Percentiles rank a stretch among this genome's conserved stretches.
Conservation (phyloP, 139 green algal species). For the Mesostigma viride region DNA sequence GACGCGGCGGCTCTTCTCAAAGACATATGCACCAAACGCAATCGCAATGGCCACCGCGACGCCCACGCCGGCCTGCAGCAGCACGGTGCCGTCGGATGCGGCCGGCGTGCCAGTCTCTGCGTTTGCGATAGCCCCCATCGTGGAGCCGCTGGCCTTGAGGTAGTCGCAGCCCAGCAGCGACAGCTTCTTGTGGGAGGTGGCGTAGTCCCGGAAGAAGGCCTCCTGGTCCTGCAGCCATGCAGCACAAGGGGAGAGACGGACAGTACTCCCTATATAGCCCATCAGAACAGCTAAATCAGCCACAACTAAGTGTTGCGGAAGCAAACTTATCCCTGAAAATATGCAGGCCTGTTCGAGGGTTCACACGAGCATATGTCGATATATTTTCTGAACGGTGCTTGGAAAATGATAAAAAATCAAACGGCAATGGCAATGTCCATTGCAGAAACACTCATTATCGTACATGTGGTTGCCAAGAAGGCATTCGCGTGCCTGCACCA, state of each 20-base stretch:
- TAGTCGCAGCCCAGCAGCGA: slow-evolving; percentile 37
- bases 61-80: not conserved
- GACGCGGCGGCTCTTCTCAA: not conserved
- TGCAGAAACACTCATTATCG: not conserved
- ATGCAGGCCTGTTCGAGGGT: not conserved
- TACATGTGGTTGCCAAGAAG: not conserved
- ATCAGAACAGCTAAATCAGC: not conserved
- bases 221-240: slow-evolving; percentile 22
- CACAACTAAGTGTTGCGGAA: not conserved
- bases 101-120: no score
- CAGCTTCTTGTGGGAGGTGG: slow-evolving; percentile 35
- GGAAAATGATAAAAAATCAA: not conserved
- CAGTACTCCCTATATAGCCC: not conserved
- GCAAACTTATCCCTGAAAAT: not conserved
- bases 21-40: not conserved
- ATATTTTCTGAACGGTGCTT: no score
- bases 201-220: slow-evolving; percentile 37
- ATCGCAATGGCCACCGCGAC: not conserved
- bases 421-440: not conserved
- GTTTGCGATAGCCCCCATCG: no score
- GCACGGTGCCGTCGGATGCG: no score
- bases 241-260: not conserved
- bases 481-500: slow-evolving; percentile 1
- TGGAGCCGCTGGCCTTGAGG: no score
- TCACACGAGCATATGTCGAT: no score